phyloP scores from a whole-genome alignment of 2,329 filamentous ascomycete genomes.

The Microdochium trichocladiopsis region DNA sequence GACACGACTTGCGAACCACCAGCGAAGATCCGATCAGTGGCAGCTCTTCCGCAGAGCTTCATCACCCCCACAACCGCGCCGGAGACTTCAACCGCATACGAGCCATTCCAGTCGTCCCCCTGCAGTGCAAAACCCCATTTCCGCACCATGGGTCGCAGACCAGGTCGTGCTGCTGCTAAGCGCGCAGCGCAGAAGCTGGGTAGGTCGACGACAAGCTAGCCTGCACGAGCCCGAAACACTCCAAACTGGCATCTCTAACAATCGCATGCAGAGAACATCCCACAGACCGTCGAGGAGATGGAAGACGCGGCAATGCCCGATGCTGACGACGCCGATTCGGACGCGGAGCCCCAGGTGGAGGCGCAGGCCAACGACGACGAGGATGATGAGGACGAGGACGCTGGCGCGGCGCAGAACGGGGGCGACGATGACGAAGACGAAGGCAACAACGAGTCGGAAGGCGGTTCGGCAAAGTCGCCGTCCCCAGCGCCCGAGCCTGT shows the following conservation, averaged over 20 bases:
- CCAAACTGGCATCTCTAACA: neutral
- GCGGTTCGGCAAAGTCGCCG: slow-evolving; percentile 39
- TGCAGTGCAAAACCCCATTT: neutral
- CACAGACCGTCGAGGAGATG: slow-evolving; percentile 35
- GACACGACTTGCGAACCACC: neutral
- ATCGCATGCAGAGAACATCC: slow-evolving; percentile 34
- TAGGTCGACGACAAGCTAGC: slow-evolving; percentile 14
- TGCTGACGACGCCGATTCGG: slow-evolving; percentile 24
- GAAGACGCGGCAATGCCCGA: slow-evolving; percentile 39
- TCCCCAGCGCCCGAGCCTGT: slow-evolving; percentile 52
- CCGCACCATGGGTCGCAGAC: slow-evolving; percentile 24
- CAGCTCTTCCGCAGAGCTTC: too few species aligned
- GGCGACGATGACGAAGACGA: slow-evolving; percentile 28
- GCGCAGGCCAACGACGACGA: slow-evolving; percentile 43
- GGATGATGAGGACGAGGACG: slow-evolving; percentile 24
- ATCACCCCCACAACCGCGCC: neutral
- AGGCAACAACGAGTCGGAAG: slow-evolving; percentile 24
- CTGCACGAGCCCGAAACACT: slow-evolving; percentile 1
- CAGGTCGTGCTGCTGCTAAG: slow-evolving; percentile 35
- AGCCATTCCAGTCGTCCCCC: neutral
- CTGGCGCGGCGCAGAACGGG: slow-evolving; percentile 17
- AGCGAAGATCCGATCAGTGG: too few species aligned
- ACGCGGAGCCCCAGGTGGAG: slow-evolving; percentile 41
- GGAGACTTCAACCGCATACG: neutral
- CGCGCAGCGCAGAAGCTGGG: slow-evolving; percentile 34